Evolutionary conservation across 1,139 yeast genomes (phyloP), one percentile per base, ranked within the genome.

Genomic region (Yamadazyma friedrichii): DNA sequence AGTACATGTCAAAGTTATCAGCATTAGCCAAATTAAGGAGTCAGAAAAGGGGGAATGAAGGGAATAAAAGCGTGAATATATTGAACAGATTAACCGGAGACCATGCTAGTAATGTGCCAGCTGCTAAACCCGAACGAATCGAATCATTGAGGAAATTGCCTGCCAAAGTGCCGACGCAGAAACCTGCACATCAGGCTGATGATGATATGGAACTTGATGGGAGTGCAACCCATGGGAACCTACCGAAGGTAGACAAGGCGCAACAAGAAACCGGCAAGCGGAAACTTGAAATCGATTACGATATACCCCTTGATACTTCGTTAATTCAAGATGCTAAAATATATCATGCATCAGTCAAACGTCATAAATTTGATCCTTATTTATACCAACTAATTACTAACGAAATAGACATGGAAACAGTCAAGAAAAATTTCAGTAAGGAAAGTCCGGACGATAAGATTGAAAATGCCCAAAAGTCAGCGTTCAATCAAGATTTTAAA

Each of bases 381-480:
- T 41, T 68, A 12, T 66, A 64, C 43, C 52, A 55, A 40, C 64
- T 65, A 42, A 59, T 65, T 69, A 68, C 75, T 70, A 62, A 67
- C 74, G 53, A 58, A 45, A 67, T 64, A 58, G 65, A 56, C 50
- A 59, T 59, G 39, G 66, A 67, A 46, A 72, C 74, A 54, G 77
- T 78, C 6, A 67, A 72, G 35, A 56, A 68, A 33, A 86, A 83
- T 47, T 89, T 89, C 55, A 59, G 63, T 15, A 67, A 72, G 45
- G 91, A 89, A 11, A 85, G 95, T 52, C 97, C 97, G 2, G 98
- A 89, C 63, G 96, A 88, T 54, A 64, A 74, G 40, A 74, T 85
- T 9, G 58, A 78, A 39, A 63, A 70, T 38, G 89, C 91, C 0
- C 95, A 86, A 58, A 65, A 65, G 40, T 59, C 64, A 37, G 81